phyloP scores from a whole-genome alignment of 805 yeast genomes.

The Kluyveromyces starmeri region DNA sequence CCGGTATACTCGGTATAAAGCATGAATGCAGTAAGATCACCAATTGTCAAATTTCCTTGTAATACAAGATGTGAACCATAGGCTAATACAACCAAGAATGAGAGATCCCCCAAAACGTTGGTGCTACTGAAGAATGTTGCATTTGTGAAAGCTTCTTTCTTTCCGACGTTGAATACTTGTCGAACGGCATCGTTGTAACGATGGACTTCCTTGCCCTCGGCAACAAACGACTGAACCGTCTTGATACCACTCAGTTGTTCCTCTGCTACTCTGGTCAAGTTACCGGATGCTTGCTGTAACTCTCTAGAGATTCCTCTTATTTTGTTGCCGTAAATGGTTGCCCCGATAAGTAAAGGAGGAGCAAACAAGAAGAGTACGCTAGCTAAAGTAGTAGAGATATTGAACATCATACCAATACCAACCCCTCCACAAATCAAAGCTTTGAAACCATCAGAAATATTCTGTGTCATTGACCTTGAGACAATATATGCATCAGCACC shows the following conservation, averaged over 20 bases:
- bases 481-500: constrained; percentile 88
- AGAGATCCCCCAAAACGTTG: constrained; percentile 77
- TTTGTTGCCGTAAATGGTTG: constrained; percentile 72
- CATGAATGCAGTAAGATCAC: constrained; percentile 89
- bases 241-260: constrained; percentile 82
- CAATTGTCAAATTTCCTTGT: constrained; percentile 66
- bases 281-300: constrained; percentile 82
- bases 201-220: constrained; percentile 71
- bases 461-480: constrained; percentile 80
- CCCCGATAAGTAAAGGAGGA: constrained; percentile 73
- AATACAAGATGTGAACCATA: constrained; percentile 80
- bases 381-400: constrained; percentile 73
- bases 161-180: constrained; percentile 56
- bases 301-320: constrained; percentile 67
- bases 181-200: constrained; percentile 69
- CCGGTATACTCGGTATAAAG: constrained; percentile 95
- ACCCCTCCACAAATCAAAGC: constrained; percentile 74
- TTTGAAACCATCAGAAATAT: constrained; percentile 84
- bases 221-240: constrained; percentile 88
- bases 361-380: constrained; percentile 68
- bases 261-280: constrained; percentile 81
- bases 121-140: constrained; percentile 74
- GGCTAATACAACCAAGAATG: constrained; percentile 64
- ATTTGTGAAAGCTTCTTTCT: constrained; percentile 68
- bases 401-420: constrained; percentile 85